Conservation (phyloP, 257 asterid species). For the Nyctanthes arbortristis region DNA sequence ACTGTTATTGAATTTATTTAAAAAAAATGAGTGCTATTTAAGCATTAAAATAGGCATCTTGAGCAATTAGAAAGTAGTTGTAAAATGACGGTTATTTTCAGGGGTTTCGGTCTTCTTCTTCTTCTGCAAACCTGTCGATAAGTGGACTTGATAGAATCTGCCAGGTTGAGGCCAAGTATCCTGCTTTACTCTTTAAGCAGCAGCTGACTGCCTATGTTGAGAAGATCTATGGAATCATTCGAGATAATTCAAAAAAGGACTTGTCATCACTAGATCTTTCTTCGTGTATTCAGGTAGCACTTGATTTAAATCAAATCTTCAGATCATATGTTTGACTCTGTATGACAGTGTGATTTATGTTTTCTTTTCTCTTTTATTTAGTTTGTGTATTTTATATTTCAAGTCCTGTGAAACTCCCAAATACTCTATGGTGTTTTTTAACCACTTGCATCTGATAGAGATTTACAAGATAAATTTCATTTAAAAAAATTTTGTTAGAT, state of each 20-base stretch:
- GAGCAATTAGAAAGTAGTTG: constrained; percentile 8
- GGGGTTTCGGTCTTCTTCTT: constrained; percentile 70
- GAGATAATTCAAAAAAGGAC: constrained; percentile 74
- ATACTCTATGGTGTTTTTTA: not conserved
- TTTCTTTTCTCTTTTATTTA: not conserved
- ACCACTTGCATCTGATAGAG: not conserved
- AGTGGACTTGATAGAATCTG: constrained; percentile 69
- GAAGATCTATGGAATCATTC: constrained; percentile 79
- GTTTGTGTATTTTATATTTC: not conserved
- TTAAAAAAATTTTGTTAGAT: not conserved
- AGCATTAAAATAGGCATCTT: constrained; percentile 14
- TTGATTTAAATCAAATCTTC: constrained; percentile 4
- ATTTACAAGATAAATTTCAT: not conserved
- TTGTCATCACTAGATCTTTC: constrained; percentile 55
- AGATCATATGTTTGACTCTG: not conserved
- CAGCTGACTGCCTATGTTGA: constrained; percentile 89
- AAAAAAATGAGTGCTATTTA: constrained; percentile 18
- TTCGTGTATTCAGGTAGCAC: constrained; percentile 61
- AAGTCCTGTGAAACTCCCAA: not conserved
- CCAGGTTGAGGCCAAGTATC: constrained; percentile 84
- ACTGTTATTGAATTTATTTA: not conserved
- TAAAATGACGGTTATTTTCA: constrained; percentile 27
- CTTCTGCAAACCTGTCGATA: constrained; percentile 56
- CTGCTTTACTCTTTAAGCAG: constrained; percentile 86
- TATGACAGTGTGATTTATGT: not conserved